Evolutionary conservation across 1,284 basidiomycete species (phyloP).

Genomic region (Ceratobasidium sp.): DNA sequence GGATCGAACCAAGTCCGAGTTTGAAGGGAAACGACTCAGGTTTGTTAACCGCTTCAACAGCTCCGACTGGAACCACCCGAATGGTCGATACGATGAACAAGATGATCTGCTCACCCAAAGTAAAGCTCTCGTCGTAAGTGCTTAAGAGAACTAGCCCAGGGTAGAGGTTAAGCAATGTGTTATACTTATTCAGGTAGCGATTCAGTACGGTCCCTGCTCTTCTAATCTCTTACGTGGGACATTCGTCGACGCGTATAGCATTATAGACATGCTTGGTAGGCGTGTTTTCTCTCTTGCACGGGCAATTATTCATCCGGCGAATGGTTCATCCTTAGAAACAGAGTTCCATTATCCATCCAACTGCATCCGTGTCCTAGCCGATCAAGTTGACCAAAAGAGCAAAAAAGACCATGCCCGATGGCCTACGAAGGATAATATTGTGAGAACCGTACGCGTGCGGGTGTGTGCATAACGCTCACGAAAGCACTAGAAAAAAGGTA

Average conservation of each 20-base stretch:
- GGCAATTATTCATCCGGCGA: too few species aligned
- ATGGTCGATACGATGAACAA: background rate
- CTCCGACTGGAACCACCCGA: background rate
- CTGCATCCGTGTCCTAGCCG: constrained; percentile 6
- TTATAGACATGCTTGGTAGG: constrained; percentile 6
- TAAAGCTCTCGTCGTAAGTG: background rate
- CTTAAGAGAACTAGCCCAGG: background rate
- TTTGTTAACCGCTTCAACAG: background rate
- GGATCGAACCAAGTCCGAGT: too few species aligned
- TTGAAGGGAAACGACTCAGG: too few species aligned
- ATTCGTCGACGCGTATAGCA: constrained; percentile 2
- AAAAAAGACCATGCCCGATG: background rate
- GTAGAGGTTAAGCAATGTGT: background rate
- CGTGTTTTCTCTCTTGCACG: background rate
- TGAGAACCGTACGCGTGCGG: background rate
- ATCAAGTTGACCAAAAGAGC: background rate
- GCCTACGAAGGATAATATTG: constrained; percentile 17
- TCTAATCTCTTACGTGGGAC: background rate
- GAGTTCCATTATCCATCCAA: background rate
- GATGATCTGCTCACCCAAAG: background rate
- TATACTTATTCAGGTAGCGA: background rate
- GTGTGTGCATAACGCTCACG: too few species aligned
- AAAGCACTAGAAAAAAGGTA: background rate
- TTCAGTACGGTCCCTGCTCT: background rate
- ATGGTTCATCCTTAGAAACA: background rate